Conservation (phyloP, 2,329 filamentous ascomycete genomes). For the Albifimbria verrucaria region DNA sequence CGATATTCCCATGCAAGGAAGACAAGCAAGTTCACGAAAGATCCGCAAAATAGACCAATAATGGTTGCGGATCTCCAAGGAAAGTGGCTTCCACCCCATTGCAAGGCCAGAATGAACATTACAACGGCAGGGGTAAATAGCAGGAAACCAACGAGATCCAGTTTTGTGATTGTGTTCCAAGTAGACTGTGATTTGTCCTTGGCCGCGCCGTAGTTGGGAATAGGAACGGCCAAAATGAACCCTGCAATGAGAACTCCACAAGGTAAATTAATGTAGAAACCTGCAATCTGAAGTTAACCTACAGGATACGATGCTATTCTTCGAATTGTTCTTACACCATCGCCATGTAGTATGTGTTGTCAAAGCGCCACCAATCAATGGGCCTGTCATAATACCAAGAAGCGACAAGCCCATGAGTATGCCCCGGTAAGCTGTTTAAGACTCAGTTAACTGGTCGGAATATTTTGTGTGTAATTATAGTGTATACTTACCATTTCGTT, state of each 20-base stretch:
- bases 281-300: neutral
- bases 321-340: constrained; percentile 18
- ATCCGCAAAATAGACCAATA: constrained; percentile 33
- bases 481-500: constrained; percentile 24
- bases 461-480: constrained; percentile 18
- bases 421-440: constrained; percentile 19
- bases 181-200: neutral
- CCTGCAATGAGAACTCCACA: constrained; percentile 13
- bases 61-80: constrained; percentile 38
- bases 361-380: constrained; percentile 21
- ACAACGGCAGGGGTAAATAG: constrained; percentile 10
- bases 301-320: neutral
- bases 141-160: neutral
- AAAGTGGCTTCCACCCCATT: constrained; percentile 41
- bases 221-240: constrained; percentile 21
- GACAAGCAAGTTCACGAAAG: constrained; percentile 17
- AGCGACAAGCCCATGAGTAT: constrained; percentile 11
- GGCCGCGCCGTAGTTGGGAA: neutral
- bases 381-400: constrained; percentile 24
- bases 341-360: constrained; percentile 25
- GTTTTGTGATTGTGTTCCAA: neutral
- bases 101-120: constrained; percentile 33
- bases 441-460: constrained; percentile 24
- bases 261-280: constrained; percentile 23
- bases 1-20: constrained; percentile 27